Base-by-base conservation (phyloP, 2,329 filamentous ascomycete genomes). In the Colletotrichum lindemuthianum region DNA sequence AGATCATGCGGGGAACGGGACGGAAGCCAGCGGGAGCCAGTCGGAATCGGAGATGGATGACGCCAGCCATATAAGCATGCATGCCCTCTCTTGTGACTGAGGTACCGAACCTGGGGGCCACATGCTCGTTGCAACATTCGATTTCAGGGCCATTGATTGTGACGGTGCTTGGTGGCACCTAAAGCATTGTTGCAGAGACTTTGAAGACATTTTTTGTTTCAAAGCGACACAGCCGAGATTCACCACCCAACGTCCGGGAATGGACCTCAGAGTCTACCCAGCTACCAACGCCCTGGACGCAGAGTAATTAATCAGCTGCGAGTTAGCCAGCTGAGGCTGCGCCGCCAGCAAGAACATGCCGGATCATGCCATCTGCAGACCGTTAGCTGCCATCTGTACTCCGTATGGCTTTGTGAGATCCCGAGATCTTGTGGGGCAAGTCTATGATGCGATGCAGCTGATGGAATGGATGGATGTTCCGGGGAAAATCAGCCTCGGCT, bases 1-100 rank as follows among this genome's bases (percentile, higher is more conserved):
- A 43, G 56, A 53, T 55, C 37, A 52, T 60, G 60, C 50, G 60
- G 44, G 60, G 56, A 55, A 54, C 43, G 34, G 16, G 11, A 12
- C 16, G 34, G 44, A 57, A n/a, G 9, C 34, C 33, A 24, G 24
- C 24, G 49, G 39, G 24, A 33, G 49, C 16, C 37, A 33, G 49
- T 41, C 40, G 49, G 44, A 49, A 24, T 11, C 56, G 49, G 49
- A 60, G 16, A 10, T 24, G 24, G 24, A 24, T 24, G 24, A 24
- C 24, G 24, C 24, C 24, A 24, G 24, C 24, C 24, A 24, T 24
- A 5, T 24, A 24, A 24, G 24, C 24, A 24, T 24, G 4, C 24
- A 24, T 24, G 24, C 24, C 24, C 4, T 24, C 24, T 4, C 24
- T 24, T 24, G 24, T 4, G 24, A 24, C 24, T 24, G 24, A 24